Evolutionary conservation across 768 basidiomycete genomes (phyloP).

Genomic region (Neoboletus subvelutipes): DNA sequence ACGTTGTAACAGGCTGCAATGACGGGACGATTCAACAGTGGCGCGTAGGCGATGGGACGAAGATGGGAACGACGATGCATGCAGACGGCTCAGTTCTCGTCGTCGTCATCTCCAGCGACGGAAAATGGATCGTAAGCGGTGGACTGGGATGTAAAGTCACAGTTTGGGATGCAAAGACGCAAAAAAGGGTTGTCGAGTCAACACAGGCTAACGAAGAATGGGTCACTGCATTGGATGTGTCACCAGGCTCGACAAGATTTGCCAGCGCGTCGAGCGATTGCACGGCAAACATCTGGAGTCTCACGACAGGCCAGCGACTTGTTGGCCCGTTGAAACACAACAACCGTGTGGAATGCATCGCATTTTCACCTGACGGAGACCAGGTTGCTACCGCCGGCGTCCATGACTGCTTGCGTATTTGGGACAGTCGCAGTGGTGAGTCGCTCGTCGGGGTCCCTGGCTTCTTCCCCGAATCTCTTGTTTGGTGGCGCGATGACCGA

Average conservation of each 20-base stretch:
- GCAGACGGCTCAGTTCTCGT: constrained; percentile 6
- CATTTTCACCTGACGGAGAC: constrained; percentile 17
- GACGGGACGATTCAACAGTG: constrained; percentile 15
- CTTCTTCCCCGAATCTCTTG: constrained; percentile 13
- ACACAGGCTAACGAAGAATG: neutral
- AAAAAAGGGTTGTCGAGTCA: neutral
- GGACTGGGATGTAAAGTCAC: constrained; percentile 7
- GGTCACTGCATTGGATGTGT: constrained; percentile 13
- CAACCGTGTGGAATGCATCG: constrained; percentile 9
- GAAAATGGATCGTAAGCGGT: constrained; percentile 17
- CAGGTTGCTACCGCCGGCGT: constrained; percentile 10
- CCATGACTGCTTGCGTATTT: constrained; percentile 11
- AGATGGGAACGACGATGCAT: constrained; percentile 9
- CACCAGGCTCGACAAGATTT: constrained; percentile 18
- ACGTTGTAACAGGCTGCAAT: constrained; percentile 10
- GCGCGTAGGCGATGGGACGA: constrained; percentile 9
- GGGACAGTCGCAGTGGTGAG: constrained; percentile 11
- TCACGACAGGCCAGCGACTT: constrained; percentile 11
- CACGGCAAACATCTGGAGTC: constrained; percentile 9
- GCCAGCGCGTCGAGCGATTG: constrained; percentile 10
- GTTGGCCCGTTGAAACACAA: constrained; percentile 14
- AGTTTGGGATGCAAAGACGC: constrained; percentile 14
- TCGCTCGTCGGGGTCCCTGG: neutral
- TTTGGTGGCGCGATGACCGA: constrained; percentile 18
- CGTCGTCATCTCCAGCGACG: constrained; percentile 13